These are phyloP conservation scores for Cytospora chrysosperma DNA, from an alignment of 2,329 filamentous ascomycete genomes.

Conservation along the genomic window DNA sequence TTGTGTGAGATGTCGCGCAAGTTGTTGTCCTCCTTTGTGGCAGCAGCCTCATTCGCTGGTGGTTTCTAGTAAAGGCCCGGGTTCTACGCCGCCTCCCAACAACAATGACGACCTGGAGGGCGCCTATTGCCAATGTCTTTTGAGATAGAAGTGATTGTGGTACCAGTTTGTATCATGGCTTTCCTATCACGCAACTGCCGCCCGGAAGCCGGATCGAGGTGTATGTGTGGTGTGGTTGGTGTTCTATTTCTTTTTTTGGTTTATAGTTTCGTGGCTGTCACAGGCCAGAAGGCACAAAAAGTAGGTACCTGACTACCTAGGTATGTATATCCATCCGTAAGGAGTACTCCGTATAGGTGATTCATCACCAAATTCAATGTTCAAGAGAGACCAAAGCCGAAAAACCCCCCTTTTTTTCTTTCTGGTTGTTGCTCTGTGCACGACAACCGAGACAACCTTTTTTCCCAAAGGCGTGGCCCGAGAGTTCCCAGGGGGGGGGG, in stretches of 20 bases:
- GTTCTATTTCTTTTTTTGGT: no score
- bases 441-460: neutral
- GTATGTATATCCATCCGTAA: no score
- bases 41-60: slow-evolving; percentile 3
- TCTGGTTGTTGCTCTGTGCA: neutral
- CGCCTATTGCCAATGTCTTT: no score
- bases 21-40: slow-evolving; percentile 3
- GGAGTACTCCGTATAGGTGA: no score
- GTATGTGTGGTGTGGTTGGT: no score
- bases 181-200: slow-evolving; percentile 4
- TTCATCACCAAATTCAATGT: no score
- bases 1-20: neutral
- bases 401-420: neutral
- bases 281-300: no score
- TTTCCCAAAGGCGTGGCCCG: neutral
- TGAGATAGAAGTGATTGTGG: no score
- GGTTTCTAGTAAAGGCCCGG: slow-evolving; percentile 5
- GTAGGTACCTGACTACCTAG: no score
- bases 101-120: neutral
- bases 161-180: no score
- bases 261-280: no score
- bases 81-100: neutral
- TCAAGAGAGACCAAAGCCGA: neutral
- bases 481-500: neutral
- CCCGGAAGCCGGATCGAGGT: neutral